Percentiles rank a stretch among this genome's conserved stretches.
These are phyloP conservation scores for Colletotrichum melonis DNA, from an alignment of 2,329 filamentous ascomycete genomes.

Conservation along the genomic window DNA sequence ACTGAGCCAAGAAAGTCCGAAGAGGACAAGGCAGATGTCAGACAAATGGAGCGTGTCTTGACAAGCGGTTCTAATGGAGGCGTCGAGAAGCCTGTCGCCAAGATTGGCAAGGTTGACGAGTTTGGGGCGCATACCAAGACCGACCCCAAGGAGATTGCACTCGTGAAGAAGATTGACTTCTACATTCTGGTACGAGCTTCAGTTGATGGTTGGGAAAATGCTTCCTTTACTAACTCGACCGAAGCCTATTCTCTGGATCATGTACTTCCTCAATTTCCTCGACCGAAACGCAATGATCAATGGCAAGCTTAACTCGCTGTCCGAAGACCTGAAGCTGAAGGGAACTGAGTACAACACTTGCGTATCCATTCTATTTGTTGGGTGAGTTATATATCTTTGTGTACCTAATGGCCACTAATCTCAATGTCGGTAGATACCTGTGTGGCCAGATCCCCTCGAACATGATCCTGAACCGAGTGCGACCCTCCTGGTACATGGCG, in stretches of 20 bases:
- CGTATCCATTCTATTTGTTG: conserved; percentile 30
- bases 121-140: conserved; percentile 52
- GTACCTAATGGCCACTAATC: conserved; percentile 37
- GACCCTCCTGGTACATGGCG: conserved; percentile 35
- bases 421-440: conserved; percentile 14
- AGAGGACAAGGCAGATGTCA: conserved; percentile 16
- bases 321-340: conserved; percentile 42
- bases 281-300: conserved; percentile 45
- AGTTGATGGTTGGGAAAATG: too few relatives aligned
- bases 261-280: conserved; percentile 41
- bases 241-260: conserved; percentile 37
- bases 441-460: conserved; percentile 43
- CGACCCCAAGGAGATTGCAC: conserved; percentile 49
- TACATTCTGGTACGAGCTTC: conserved; percentile 43
- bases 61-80: conserved; percentile 10
- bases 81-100: conserved; percentile 23
- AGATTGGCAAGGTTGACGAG: conserved; percentile 42
- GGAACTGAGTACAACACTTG: conserved; percentile 44
- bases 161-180: conserved; percentile 48
- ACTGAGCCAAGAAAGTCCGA: conserved; percentile 12
- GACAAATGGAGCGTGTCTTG: conserved; percentile 23
- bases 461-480: conserved; percentile 46
- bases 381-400: conserved; percentile 42
- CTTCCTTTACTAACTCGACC: conserved; percentile 41
- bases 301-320: conserved; percentile 42